Base-by-base conservation (phyloP, 2,329 filamentous ascomycete species). In the Boeremia lycopersici region DNA sequence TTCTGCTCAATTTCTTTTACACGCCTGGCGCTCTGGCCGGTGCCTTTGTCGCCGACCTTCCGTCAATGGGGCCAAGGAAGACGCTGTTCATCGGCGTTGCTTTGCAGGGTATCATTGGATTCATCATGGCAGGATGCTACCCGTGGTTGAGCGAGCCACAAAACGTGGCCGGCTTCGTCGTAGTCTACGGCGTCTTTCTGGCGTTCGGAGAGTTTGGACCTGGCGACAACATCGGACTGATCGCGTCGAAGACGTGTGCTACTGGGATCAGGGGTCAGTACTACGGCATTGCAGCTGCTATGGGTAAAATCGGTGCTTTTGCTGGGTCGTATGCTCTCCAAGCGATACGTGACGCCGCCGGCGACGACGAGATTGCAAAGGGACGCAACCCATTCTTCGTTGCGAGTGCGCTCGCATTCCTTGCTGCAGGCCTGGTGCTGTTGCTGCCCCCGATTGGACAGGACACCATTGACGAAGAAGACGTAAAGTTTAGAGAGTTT, bases 371-470 rank as follows among this genome's bases (percentile, higher is more conserved):
- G 30, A 67, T 70, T 17, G 71, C 84, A 17, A 81, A 82, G 5
- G 90, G 90, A 0, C 91, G 96, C 71, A 91, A 96, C 63, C 92
- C 92, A 0, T 97, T 96, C 78, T 96, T 87, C 74, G 90, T 97
- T n/a, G 88, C 87, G 2, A 89, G 87, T 34, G 80, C 84, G 23
- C 75, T 96, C 50, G 95, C 90, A 63, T 79, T 96, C 43, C 88
- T 86, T 2, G 91, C 90, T 0, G 75, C 78, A 9, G 72, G 93
- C 26, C 84, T 85, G 1, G 77, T 89, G 8, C 84, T 91, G 64
- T 82, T 84, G 53, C 74, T 96, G 44, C 93, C 93, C 0, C 78
- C 90, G 42, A 89, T 97, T 57, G 86, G 86, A 10, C 85, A 96
- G 76, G 89, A 96, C 65, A 96, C 91, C 0, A 96, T 97, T 59